phyloP scores from a whole-genome alignment of 2,329 filamentous ascomycete genomes.

The Incumbomyces lentus region DNA sequence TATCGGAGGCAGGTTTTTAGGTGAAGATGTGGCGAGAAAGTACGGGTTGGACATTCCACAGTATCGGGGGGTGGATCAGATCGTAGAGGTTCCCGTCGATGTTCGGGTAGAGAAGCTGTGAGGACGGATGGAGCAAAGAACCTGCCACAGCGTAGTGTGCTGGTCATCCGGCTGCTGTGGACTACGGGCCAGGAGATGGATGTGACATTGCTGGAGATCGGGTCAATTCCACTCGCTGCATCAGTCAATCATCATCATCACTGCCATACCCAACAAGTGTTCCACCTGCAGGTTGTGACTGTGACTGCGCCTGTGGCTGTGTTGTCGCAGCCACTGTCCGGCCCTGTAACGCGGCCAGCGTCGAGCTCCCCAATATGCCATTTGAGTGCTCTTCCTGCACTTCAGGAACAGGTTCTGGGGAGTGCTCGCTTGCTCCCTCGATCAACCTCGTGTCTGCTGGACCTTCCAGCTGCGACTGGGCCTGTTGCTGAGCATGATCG shows the following conservation, averaged over 20 bases:
- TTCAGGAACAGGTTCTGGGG: constrained; percentile 19
- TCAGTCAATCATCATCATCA: constrained; percentile 81
- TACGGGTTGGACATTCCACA: constrained; percentile 73
- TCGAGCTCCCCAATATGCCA: constrained; percentile 73
- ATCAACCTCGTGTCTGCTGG: constrained; percentile 32
- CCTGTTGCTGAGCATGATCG: constrained; percentile 50
- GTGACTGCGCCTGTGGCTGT: constrained; percentile 26
- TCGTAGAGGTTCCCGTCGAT: constrained; percentile 53
- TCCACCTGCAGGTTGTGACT: constrained; percentile 48
- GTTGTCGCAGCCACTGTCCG: constrained; percentile 39
- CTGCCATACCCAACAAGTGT: constrained; percentile 83
- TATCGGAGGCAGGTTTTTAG: constrained; percentile 80
- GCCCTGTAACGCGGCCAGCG: constrained; percentile 64
- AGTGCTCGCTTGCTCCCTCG: constrained; percentile 34
- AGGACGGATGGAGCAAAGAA: neutral
- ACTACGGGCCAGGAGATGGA: too few species aligned
- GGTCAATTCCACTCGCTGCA: too few species aligned
- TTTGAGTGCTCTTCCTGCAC: constrained; percentile 29
- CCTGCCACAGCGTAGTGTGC: too few species aligned
- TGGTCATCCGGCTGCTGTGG: too few species aligned
- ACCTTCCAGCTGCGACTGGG: constrained; percentile 30
- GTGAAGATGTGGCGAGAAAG: constrained; percentile 66
- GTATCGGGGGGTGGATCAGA: constrained; percentile 79
- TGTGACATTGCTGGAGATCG: too few species aligned
- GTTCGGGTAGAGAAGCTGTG: constrained; percentile 19